Evolutionary conservation across 2,329 filamentous ascomycete species (phyloP).

Genomic region (Lizonia empirigonia): DNA sequence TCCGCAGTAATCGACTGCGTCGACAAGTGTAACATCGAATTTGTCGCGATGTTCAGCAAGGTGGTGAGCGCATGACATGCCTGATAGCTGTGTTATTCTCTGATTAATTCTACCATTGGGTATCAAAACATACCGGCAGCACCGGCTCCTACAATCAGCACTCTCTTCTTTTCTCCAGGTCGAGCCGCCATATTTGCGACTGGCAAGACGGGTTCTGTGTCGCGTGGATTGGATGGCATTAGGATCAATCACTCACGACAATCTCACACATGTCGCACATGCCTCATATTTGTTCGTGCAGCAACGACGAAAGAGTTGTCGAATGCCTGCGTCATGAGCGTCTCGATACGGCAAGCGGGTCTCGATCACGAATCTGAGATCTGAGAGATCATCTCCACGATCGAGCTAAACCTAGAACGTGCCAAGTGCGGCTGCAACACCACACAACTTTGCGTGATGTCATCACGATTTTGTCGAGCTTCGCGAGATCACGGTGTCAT

Average conservation of each 20-base stretch:
- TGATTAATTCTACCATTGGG: background rate
- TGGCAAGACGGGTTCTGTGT: constrained; percentile 40
- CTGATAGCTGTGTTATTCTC: constrained; percentile 31
- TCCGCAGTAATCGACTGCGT: constrained; percentile 61
- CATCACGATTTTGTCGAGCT: constrained; percentile 8
- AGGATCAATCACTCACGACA: constrained; percentile 1
- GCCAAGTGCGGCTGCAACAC: constrained; percentile 10
- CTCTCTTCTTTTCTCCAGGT: constrained; percentile 43
- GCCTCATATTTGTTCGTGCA: constrained; percentile 14
- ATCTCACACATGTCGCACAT: background rate
- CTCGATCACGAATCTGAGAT: constrained; percentile 21
- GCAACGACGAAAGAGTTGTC: constrained; percentile 22
- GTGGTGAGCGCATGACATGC: constrained; percentile 69
- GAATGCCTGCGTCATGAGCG: constrained; percentile 41
- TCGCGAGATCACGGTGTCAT: constrained; percentile 23
- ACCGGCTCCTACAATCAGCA: constrained; percentile 49
- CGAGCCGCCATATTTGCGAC: constrained; percentile 40
- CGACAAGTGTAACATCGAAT: constrained; percentile 66
- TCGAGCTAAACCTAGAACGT: constrained; percentile 14
- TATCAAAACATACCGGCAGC: constrained; percentile 43
- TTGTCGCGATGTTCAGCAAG: constrained; percentile 68
- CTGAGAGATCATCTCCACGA: constrained; percentile 17
- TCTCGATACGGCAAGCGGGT: constrained; percentile 31
- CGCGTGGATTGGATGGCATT: constrained; percentile 28
- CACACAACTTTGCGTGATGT: constrained; percentile 1